phyloP scores from a whole-genome alignment of 1,284 basidiomycete genomes.

The Crucibulum parvulum region DNA sequence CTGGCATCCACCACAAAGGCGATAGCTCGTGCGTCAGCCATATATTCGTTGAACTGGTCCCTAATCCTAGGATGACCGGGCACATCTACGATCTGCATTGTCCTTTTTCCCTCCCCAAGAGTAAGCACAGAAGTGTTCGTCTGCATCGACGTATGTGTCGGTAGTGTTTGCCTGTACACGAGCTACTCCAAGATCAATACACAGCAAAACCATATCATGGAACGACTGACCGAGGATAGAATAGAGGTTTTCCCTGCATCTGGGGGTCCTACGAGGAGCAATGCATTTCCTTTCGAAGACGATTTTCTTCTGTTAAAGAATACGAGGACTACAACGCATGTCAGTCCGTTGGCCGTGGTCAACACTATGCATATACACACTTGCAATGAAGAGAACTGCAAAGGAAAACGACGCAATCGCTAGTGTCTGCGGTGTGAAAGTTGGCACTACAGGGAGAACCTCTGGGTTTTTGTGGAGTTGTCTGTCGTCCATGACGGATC shows the following conservation, averaged over 20 bases:
- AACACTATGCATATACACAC: constrained; percentile 27
- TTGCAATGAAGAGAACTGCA: constrained; percentile 38
- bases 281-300: constrained; percentile 54
- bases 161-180: constrained; percentile 64
- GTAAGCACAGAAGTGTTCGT: constrained; percentile 60
- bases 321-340: constrained; percentile 38
- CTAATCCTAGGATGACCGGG: constrained; percentile 82
- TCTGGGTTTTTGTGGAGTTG: constrained; percentile 28
- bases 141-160: constrained; percentile 79
- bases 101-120: constrained; percentile 47
- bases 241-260: constrained; percentile 83
- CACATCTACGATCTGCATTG: constrained; percentile 68
- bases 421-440: constrained; percentile 30
- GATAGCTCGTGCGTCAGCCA: constrained; percentile 65
- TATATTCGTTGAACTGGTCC: constrained; percentile 70
- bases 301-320: constrained; percentile 51
- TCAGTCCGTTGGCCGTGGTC: constrained; percentile 2
- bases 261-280: constrained; percentile 72
- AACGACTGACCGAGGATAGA: constrained; percentile 38
- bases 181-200: constrained; percentile 49
- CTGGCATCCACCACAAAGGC: constrained; percentile 81
- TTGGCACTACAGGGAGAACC: constrained; percentile 25
- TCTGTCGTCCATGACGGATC: constrained; percentile 15
- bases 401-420: constrained; percentile 32
- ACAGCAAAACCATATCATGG: background rate